Evolutionary conservation across 2,329 filamentous ascomycete genomes (phyloP).

Genomic region (Coniochaeta sp.): DNA sequence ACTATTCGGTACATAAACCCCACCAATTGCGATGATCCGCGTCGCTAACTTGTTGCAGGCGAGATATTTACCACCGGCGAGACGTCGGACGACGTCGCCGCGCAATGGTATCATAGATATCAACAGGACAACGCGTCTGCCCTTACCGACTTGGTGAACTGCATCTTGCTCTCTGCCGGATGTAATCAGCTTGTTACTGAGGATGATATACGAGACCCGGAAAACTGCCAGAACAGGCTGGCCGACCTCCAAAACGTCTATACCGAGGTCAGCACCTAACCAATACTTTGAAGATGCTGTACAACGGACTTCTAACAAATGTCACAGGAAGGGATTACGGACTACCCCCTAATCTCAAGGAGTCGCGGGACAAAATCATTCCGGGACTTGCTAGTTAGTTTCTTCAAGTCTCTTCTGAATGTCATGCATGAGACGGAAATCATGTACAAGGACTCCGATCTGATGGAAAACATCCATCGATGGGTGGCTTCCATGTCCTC

Average conservation of each 20-base stretch:
- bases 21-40: constrained; percentile 10
- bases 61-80: constrained; percentile 57
- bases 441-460: constrained; percentile 66
- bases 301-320: not conserved
- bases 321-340: constrained; percentile 62
- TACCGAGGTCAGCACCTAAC: constrained; percentile 53
- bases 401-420: constrained; percentile 70
- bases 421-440: constrained; percentile 75
- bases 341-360: constrained; percentile 86
- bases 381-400: constrained; percentile 66
- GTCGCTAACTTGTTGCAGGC: constrained; percentile 31
- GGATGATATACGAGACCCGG: constrained; percentile 82
- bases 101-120: constrained; percentile 54
- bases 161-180: constrained; percentile 64
- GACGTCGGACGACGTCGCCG: constrained; percentile 46
- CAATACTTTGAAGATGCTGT: not conserved
- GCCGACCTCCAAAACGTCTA: constrained; percentile 83
- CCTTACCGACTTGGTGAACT: constrained; percentile 58
- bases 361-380: constrained; percentile 71
- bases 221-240: constrained; percentile 73
- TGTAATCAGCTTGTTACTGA: constrained; percentile 71
- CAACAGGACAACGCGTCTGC: constrained; percentile 44
- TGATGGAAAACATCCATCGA: constrained; percentile 82
- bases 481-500: constrained; percentile 93
- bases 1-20: constrained; percentile 39